A percentile compares a stretch with the other conserved stretches of the same genome.
Evolutionary conservation across 768 basidiomycete species (phyloP).

Genomic region (Tulasnella calospora): DNA sequence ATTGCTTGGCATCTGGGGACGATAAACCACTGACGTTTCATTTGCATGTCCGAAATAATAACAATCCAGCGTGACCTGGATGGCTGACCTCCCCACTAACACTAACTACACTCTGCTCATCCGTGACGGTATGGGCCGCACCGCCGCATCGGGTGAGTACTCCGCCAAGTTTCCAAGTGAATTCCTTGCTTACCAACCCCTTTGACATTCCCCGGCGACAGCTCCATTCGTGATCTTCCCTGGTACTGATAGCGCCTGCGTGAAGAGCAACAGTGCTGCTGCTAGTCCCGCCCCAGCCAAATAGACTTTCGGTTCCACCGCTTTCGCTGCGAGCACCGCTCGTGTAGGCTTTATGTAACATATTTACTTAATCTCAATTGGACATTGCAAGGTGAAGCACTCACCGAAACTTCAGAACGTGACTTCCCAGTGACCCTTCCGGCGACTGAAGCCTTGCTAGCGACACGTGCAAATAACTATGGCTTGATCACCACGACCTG

Average conservation of each 20-base stretch:
- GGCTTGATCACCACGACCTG: too few relatives aligned
- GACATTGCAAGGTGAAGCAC: too few relatives aligned
- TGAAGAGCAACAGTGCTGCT: neutral
- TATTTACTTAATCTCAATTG: too few relatives aligned
- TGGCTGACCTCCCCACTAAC: neutral
- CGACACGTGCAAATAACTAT: too few relatives aligned
- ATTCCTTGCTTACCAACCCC: neutral
- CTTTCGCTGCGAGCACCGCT: too few relatives aligned
- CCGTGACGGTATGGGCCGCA: neutral
- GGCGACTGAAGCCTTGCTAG: too few relatives aligned
- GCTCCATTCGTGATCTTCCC: neutral
- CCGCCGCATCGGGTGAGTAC: neutral
- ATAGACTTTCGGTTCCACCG: too few relatives aligned
- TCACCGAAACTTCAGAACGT: too few relatives aligned
- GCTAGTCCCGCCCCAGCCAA: too few relatives aligned
- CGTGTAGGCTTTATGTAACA: too few relatives aligned
- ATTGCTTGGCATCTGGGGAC: neutral
- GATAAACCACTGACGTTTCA: neutral
- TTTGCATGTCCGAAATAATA: neutral
- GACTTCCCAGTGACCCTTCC: too few relatives aligned
- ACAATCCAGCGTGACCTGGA: slow-evolving; percentile 5
- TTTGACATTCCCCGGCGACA: neutral
- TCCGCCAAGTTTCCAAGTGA: neutral
- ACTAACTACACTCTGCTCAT: neutral
- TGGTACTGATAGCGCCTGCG: neutral